Percentiles rank a stretch among this genome's conserved stretches.
Evolutionary conservation across 306 rosid genomes (phyloP).

Genomic region (Lathyrus aphaca): DNA sequence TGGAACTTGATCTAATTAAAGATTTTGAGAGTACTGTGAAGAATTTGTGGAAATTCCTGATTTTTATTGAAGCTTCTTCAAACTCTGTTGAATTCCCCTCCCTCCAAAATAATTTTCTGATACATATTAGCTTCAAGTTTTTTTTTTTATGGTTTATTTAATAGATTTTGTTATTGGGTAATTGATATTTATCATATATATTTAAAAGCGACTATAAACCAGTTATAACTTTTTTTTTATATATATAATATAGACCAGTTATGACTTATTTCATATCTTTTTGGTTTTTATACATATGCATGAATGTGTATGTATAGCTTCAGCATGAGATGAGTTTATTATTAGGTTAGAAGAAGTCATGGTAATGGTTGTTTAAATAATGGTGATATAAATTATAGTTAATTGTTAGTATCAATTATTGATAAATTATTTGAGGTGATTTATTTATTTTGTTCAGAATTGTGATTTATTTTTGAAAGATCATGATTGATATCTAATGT

Average conservation of each 20-base stretch:
- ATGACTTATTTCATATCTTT: not conserved
- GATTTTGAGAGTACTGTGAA: conserved; percentile 30
- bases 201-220: not conserved
- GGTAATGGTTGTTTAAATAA: too few species aligned
- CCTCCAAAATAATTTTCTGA: not conserved
- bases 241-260: not conserved
- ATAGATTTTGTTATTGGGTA: conserved; percentile 12
- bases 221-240: not conserved
- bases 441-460: too few species aligned
- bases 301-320: not conserved
- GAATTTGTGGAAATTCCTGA: conserved; percentile 36
- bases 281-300: not conserved
- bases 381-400: too few species aligned
- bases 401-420: too few species aligned
- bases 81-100: not conserved
- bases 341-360: not conserved
- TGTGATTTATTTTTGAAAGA: too few species aligned
- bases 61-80: conserved; percentile 23
- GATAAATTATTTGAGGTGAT: too few species aligned
- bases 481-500: too few species aligned
- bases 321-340: not conserved
- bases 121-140: conserved; percentile 9
- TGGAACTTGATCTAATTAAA: conserved; percentile 38
- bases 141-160: not conserved
- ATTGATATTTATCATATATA: conserved; percentile 13